A percentile compares a stretch with the other conserved stretches of the same genome.
These are phyloP conservation scores for Pilobolus umbonatus DNA, from an alignment of 192 early-diverging fungal species.

Conservation along the genomic window DNA sequence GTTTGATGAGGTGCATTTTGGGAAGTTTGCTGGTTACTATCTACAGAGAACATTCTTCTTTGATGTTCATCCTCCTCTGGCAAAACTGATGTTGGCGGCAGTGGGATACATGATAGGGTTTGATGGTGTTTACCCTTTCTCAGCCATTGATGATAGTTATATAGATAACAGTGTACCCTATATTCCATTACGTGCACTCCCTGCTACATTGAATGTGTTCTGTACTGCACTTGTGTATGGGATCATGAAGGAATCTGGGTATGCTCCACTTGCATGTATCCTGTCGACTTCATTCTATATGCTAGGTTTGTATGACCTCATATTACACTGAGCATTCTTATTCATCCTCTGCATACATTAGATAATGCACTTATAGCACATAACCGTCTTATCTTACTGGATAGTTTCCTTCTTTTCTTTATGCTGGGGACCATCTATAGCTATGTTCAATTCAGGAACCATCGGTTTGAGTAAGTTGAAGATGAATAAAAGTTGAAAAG, in stretches of 20 bases:
- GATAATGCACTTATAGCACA: conserved; percentile 87
- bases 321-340: background rate
- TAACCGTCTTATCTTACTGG: conserved; percentile 85
- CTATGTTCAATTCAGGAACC: conserved; percentile 82
- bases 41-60: conserved; percentile 84
- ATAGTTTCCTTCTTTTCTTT: conserved; percentile 84
- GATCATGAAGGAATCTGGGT: conserved; percentile 73
- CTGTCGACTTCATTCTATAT: conserved; percentile 4
- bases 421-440: conserved; percentile 75
- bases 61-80: conserved; percentile 95
- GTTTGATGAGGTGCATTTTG: conserved; percentile 33
- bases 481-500: background rate
- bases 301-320: too few relatives aligned
- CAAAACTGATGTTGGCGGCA: conserved; percentile 83
- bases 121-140: conserved; percentile 86
- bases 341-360: conserved; percentile 18
- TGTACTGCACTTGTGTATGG: conserved; percentile 73
- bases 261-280: conserved; percentile 41
- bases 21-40: conserved; percentile 58
- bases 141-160: conserved; percentile 83
- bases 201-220: conserved; percentile 70
- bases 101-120: conserved; percentile 75
- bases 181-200: conserved; percentile 69
- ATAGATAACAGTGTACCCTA: conserved; percentile 80
- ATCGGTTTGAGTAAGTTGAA: conserved; percentile 15